Base-by-base conservation (phyloP, 208 protist genomes). In the Trypanosoma melophagium region DNA sequence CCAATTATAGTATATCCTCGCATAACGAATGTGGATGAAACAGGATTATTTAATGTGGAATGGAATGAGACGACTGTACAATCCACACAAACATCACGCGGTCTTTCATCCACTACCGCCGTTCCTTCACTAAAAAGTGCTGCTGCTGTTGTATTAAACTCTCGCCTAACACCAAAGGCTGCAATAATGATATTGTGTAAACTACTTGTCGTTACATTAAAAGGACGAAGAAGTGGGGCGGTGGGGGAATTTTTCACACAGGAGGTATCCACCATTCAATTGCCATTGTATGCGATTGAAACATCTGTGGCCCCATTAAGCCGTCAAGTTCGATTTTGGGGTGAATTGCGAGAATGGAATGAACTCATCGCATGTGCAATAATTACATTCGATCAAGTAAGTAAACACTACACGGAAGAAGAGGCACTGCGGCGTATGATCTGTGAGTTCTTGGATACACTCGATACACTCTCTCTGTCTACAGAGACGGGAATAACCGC, bases 321-420 rank as follows among this genome's bases (percentile, higher is more conserved):
- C 21, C 67, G 67, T 3, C 67, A 73, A 56, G 59, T 31, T 19
- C 52, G 67, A 28, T 25, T 73, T 7, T 73, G 67, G 67, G 35
- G 60, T 0, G 67, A 66, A 41, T 41, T 60, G 22, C 58, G 53
- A 47, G 67, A 61, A 41, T 73, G 67, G 67, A 25, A 66, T 19
- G 31, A 28, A n/a, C 16, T 73, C 1, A 17, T 73, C 21, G 17
- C 49, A 1, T 73, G 60, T 47, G 60, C 60, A 24, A 35, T 21
- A 7, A 41, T 40, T 25, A 57, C 60, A 9, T 73, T 66, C 61
- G 50, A 31, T n/a, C 25, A 49, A 21, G 21, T 66, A 14, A 50
- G 14, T 0, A 13, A 56, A 2, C 28, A 66, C 24, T 47, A 22
- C 21, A 61, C 3, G 7, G 38, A 35, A 9, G 67, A 59, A 21